phyloP scores from a whole-genome alignment of 2,329 filamentous ascomycete genomes.

The Talaromyces sp. region DNA sequence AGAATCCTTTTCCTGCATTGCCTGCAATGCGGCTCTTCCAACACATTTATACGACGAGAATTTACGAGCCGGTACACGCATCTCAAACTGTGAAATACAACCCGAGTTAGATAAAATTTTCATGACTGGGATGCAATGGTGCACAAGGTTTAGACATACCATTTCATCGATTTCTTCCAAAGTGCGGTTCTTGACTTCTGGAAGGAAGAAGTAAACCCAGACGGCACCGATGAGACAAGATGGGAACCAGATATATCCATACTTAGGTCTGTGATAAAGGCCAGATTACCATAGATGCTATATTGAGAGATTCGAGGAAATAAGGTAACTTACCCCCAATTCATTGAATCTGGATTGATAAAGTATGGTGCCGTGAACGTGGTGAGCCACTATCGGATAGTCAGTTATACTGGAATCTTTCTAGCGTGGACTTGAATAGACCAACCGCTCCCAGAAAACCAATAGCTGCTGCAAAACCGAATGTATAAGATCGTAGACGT shows the following conservation, averaged over 20 bases:
- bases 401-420: neutral
- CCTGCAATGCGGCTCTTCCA: neutral
- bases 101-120: neutral
- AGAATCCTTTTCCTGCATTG: neutral
- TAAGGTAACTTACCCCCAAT: constrained; percentile 46
- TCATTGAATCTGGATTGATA: constrained; percentile 53
- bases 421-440: neutral
- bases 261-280: constrained; percentile 41
- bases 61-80: neutral
- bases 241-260: constrained; percentile 55
- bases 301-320: too few relatives aligned
- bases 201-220: constrained; percentile 49
- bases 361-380: constrained; percentile 60
- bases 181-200: constrained; percentile 54
- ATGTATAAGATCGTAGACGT: constrained; percentile 55
- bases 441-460: constrained; percentile 52
- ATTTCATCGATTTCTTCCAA: constrained; percentile 57
- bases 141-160: constrained; percentile 32
- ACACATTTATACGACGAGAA: neutral
- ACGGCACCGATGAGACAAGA: constrained; percentile 23
- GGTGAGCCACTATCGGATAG: constrained; percentile 45
- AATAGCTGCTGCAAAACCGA: constrained; percentile 53
- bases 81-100: neutral
- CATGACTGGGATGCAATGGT: neutral
- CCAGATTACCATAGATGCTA: too few relatives aligned